Evolutionary conservation across 2,329 filamentous ascomycete species (phyloP).

Genomic region (Trichoderma pleuroti): DNA sequence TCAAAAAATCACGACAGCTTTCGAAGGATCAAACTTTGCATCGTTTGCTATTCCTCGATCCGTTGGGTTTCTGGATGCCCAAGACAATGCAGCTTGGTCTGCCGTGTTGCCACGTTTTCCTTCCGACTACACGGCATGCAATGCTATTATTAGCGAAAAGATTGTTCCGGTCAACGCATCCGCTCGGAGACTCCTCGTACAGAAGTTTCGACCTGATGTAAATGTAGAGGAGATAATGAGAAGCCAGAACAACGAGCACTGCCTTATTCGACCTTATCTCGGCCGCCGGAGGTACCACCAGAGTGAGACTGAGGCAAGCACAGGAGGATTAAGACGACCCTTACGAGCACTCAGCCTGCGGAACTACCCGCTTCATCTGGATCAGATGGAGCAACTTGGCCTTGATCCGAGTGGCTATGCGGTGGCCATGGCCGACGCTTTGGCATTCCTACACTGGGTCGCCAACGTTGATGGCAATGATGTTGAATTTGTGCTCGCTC

Average conservation of each 20-base stretch:
- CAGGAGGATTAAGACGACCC: background rate
- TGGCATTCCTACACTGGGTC: constrained; percentile 50
- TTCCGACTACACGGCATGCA: constrained; percentile 23
- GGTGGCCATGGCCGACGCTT: constrained; percentile 44
- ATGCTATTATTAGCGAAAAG: constrained; percentile 31
- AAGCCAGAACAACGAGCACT: constrained; percentile 40
- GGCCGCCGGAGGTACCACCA: constrained; percentile 32
- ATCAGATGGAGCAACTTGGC: constrained; percentile 46
- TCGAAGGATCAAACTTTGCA: background rate
- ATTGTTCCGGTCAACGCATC: constrained; percentile 25
- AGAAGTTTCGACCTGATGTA: constrained; percentile 21
- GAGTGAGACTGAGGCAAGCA: background rate
- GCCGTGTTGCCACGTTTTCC: constrained; percentile 25
- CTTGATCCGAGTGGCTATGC: constrained; percentile 39
- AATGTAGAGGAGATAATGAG: background rate
- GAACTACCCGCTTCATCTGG: constrained; percentile 47
- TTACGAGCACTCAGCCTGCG: constrained; percentile 38
- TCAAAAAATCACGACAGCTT: background rate
- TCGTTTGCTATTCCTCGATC: background rate
- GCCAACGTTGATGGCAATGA: constrained; percentile 48
- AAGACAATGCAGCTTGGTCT: constrained; percentile 19
- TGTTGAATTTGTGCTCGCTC: constrained; percentile 53
- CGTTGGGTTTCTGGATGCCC: background rate
- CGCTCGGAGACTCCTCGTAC: constrained; percentile 22
- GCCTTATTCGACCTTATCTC: constrained; percentile 48